A percentile compares a stretch with the other conserved stretches of the same genome.
Evolutionary conservation across 257 asterid genomes (phyloP).

Genomic region (Nicotiana paniculata): DNA sequence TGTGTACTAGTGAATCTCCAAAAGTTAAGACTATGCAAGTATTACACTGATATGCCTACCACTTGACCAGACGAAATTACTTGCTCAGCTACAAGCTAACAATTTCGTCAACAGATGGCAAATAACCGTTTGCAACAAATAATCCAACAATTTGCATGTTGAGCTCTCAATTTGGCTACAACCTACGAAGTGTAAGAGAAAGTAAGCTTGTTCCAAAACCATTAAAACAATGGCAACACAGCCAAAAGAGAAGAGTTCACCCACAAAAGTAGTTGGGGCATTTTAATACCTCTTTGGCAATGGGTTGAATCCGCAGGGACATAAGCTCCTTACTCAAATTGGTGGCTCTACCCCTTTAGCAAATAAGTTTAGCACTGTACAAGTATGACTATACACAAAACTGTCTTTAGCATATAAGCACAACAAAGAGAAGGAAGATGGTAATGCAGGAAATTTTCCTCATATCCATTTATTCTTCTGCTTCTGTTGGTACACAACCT

Average conservation of each 20-base stretch:
- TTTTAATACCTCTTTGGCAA: not conserved
- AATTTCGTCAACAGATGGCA: not conserved
- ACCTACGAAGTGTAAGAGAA: not conserved
- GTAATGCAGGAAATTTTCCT: not conserved
- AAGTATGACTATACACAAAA: conserved; percentile 5
- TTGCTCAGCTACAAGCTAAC: too few relatives aligned
- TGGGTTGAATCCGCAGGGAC: not conserved
- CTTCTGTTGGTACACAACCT: conserved; percentile 19
- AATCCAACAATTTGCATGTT: not conserved
- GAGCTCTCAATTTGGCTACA: not conserved
- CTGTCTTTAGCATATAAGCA: not conserved
- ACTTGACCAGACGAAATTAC: not conserved
- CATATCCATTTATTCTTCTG: conserved; percentile 2
- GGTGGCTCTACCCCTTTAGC: not conserved
- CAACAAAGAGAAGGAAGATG: not conserved
- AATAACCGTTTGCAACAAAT: not conserved
- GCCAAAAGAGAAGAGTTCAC: not conserved
- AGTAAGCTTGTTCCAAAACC: not conserved
- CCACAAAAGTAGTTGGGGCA: not conserved
- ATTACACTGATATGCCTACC: not conserved
- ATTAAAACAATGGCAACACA: not conserved
- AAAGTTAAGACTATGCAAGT: not conserved
- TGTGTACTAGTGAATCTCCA: not conserved
- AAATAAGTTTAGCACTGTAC: not conserved
- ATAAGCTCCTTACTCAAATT: not conserved